Conservation (phyloP, 164 flowering plant genomes). For the Vitis riparia region DNA sequence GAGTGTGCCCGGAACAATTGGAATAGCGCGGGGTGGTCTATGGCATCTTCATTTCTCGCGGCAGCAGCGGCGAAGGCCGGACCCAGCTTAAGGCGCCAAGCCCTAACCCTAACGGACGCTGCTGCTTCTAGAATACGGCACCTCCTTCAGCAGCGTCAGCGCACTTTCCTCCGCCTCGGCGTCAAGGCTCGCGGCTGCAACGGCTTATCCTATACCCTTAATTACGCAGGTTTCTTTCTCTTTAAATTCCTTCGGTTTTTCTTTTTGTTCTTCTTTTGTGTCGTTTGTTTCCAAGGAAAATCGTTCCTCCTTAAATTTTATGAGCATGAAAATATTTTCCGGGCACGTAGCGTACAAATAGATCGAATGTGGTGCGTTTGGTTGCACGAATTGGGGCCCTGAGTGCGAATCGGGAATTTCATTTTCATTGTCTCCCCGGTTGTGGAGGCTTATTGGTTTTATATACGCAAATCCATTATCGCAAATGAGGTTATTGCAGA, state of each 20-base stretch:
- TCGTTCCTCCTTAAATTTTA: too few species aligned
- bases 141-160: constrained; percentile 74
- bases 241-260: not conserved
- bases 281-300: not conserved
- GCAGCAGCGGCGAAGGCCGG: constrained; percentile 46
- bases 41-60: constrained; percentile 37
- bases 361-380: too few species aligned
- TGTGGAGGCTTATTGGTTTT: too few species aligned
- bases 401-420: too few species aligned
- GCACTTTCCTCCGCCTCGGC: constrained; percentile 74
- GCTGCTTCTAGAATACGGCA: constrained; percentile 76
- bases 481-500: too few species aligned
- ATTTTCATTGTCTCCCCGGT: too few species aligned
- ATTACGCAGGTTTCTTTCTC: constrained; percentile 67
- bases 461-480: too few species aligned
- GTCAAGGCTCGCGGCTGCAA: constrained; percentile 97
- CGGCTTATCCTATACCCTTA: constrained; percentile 92
- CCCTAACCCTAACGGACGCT: constrained; percentile 61
- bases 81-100: constrained; percentile 49
- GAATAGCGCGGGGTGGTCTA: constrained; percentile 3
- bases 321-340: too few species aligned
- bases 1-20: too few species aligned
- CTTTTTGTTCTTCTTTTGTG: not conserved
- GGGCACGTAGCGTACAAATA: too few species aligned
- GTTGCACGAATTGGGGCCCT: too few species aligned